Conservation (phyloP, 805 yeast species). For the Saccharomyces kudriavzevii region DNA sequence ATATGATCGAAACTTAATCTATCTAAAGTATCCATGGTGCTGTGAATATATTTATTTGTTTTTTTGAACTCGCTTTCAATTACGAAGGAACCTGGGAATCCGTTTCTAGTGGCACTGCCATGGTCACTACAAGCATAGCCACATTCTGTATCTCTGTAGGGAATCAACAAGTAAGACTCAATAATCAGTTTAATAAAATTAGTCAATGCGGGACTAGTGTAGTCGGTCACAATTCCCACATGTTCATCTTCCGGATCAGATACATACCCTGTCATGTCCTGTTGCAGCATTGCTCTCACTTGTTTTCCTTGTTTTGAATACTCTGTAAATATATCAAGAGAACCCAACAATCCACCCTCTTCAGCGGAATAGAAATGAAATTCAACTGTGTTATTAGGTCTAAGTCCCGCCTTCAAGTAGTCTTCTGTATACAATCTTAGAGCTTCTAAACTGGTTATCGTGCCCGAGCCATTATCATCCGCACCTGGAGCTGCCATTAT, state of each 20-base stretch:
- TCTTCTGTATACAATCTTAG: slow-evolving; percentile 48
- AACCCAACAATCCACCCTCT: slow-evolving; percentile 86
- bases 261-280: slow-evolving; percentile 87
- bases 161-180: slow-evolving; percentile 54
- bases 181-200: slow-evolving; percentile 56
- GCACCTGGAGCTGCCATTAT: slow-evolving; percentile 82
- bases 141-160: slow-evolving; percentile 67
- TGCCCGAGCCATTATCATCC: slow-evolving; percentile 90
- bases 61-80: slow-evolving; percentile 65
- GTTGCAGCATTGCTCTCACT: slow-evolving; percentile 82
- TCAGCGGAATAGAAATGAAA: slow-evolving; percentile 95
- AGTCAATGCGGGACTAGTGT: slow-evolving; percentile 47
- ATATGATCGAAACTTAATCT: slow-evolving; percentile 71
- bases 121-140: slow-evolving; percentile 95
- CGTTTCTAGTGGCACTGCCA: slow-evolving; percentile 73
- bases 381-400: slow-evolving; percentile 68
- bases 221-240: slow-evolving; percentile 76
- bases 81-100: slow-evolving; percentile 78
- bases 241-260: slow-evolving; percentile 46
- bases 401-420: slow-evolving; percentile 25
- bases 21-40: slow-evolving; percentile 72
- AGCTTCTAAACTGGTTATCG: slow-evolving; percentile 69
- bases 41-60: slow-evolving; percentile 66
- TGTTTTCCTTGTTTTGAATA: slow-evolving; percentile 39
- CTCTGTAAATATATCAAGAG: slow-evolving; percentile 59